Conservation (phyloP, 2,329 filamentous ascomycete species). For the Podosphaera aphanis region DNA sequence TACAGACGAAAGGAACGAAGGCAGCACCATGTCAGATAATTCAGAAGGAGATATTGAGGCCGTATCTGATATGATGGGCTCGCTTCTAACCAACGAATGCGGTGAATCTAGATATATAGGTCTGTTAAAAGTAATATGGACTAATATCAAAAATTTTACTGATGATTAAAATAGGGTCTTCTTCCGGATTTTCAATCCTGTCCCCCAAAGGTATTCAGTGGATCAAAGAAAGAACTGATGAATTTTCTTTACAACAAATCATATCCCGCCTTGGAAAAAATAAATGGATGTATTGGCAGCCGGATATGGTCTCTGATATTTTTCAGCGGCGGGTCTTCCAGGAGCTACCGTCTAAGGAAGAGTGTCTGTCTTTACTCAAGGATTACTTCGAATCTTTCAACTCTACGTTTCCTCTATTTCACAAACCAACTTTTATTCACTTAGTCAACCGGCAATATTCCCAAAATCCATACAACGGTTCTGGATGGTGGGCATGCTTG, state of each 20-base stretch:
- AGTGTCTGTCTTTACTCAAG: conserved; percentile 66
- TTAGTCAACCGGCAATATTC: conserved; percentile 88
- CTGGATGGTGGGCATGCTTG: conserved; percentile 94
- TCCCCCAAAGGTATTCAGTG: conserved; percentile 94
- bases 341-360: conserved; percentile 61
- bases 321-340: conserved; percentile 71
- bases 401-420: conserved; percentile 92
- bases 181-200: conserved; percentile 95
- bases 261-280: conserved; percentile 79
- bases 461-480: conserved; percentile 73
- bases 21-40: conserved; percentile 30
- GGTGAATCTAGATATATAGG: conserved; percentile 93
- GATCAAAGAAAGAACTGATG: conserved; percentile 96
- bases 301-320: conserved; percentile 85
- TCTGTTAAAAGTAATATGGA: too few species aligned
- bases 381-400: conserved; percentile 99
- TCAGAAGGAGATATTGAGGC: conserved; percentile 55
- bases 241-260: conserved; percentile 83
- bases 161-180: conserved; percentile 41
- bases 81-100: conserved; percentile 77
- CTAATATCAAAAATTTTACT: conserved; percentile 3
- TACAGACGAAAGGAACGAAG: conserved; percentile 12
- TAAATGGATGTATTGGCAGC: conserved; percentile 95
- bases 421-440: conserved; percentile 97
- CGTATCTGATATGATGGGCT: conserved; percentile 97